Evolutionary conservation across 164 flowering plant genomes (phyloP).

Genomic region (Dillenia turbinata): DNA sequence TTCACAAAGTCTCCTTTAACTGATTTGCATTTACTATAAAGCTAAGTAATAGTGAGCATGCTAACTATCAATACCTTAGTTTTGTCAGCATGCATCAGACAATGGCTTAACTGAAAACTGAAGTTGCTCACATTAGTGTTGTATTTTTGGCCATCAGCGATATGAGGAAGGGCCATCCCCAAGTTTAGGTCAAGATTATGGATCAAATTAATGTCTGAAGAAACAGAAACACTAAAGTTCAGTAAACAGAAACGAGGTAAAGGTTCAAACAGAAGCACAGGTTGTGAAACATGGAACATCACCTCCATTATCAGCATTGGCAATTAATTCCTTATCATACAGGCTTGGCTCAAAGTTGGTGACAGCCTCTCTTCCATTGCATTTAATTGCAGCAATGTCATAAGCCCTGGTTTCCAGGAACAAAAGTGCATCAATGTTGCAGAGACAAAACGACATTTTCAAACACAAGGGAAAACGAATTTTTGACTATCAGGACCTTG

Average conservation of each 20-base stretch:
- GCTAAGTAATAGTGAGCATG: too few relatives aligned
- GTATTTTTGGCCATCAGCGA: constrained; percentile 22
- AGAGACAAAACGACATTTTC: constrained; percentile 31
- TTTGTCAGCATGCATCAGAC: constrained; percentile 10
- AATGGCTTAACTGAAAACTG: constrained; percentile 25
- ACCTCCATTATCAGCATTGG: constrained; percentile 47
- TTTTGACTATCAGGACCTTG: constrained; percentile 74
- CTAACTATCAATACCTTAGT: too few relatives aligned
- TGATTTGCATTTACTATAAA: too few relatives aligned
- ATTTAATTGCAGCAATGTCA: constrained; percentile 90
- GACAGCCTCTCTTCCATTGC: constrained; percentile 87
- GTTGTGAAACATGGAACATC: not conserved
- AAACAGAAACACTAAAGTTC: too few relatives aligned
- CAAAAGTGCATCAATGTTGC: constrained; percentile 37
- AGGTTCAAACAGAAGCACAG: constrained; percentile 18
- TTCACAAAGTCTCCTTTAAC: too few relatives aligned
- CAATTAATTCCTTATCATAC: constrained; percentile 50
- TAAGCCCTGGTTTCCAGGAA: constrained; percentile 83
- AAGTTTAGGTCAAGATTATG: constrained; percentile 64
- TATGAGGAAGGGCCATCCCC: constrained; percentile 43
- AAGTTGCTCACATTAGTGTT: constrained; percentile 16
- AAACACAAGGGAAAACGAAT: constrained; percentile 38
- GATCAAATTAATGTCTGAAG: not conserved
- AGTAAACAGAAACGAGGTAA: too few relatives aligned
- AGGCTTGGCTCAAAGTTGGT: constrained; percentile 84